Percentiles rank a stretch among this genome's conserved stretches.
Conservation (phyloP, 2,329 filamentous ascomycete genomes). For the Pseudodiploospora longispora region DNA sequence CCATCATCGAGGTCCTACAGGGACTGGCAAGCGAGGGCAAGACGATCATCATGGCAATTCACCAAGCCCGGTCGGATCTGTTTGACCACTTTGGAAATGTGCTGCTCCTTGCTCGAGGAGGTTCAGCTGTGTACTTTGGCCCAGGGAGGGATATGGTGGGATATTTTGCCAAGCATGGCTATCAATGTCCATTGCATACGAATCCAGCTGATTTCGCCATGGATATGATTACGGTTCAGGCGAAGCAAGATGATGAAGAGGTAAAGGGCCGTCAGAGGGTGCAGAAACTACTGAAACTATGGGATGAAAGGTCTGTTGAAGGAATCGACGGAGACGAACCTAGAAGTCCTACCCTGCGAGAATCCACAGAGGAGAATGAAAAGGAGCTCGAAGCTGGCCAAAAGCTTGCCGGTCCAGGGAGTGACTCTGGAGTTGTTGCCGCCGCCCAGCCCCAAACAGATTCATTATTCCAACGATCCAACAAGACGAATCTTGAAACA, state of each 20-base stretch:
- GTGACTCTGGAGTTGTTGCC: too few relatives aligned
- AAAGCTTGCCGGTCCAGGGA: too few relatives aligned
- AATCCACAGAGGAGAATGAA: background rate
- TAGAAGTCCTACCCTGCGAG: too few relatives aligned
- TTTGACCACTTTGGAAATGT: slow-evolving; percentile 66
- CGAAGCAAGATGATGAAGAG: slow-evolving; percentile 58
- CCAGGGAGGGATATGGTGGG: slow-evolving; percentile 53
- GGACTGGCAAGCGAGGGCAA: slow-evolving; percentile 65
- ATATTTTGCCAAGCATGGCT: slow-evolving; percentile 54
- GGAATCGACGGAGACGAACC: slow-evolving; percentile 2
- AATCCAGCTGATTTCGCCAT: slow-evolving; percentile 74
- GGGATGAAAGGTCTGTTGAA: slow-evolving; percentile 31
- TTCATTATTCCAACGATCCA: slow-evolving; percentile 12
- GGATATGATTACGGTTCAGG: slow-evolving; percentile 67
- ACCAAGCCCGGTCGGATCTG: slow-evolving; percentile 66
- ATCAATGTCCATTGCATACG: slow-evolving; percentile 58
- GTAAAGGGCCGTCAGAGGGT: slow-evolving; percentile 55
- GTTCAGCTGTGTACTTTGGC: slow-evolving; percentile 60
- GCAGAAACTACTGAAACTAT: slow-evolving; percentile 49
- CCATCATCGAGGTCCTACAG: slow-evolving; percentile 66
- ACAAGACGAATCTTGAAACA: slow-evolving; percentile 45
- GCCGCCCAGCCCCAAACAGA: too few relatives aligned
- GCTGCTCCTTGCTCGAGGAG: slow-evolving; percentile 61
- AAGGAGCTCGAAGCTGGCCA: background rate
- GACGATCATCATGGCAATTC: slow-evolving; percentile 68